Evolutionary conservation across 2,329 filamentous ascomycete genomes (phyloP), one percentile per base, ranked within the genome.

Genomic region (Beauveria scarabaeidicola): DNA sequence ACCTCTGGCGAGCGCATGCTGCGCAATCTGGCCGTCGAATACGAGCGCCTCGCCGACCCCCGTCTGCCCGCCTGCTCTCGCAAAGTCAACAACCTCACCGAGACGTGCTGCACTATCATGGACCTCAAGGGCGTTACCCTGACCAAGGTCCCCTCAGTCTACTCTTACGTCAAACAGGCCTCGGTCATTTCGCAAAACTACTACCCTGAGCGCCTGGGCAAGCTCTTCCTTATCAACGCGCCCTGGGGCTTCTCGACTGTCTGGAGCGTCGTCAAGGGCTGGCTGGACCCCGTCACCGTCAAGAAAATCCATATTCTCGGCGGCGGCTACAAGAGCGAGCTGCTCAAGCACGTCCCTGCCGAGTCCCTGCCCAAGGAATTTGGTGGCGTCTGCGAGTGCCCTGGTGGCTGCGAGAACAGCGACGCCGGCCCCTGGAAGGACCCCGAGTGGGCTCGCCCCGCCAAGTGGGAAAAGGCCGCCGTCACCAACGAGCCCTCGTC

Each of bases 101-200:
- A 99, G 81, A 99, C 94, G 25, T 97, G 91, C 80, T 97, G 94
- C 86, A 93, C 90, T 64, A 91, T 99, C 77, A 94, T 97, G 88
- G 94, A 99, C 76, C 83, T 97, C 74, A 96, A 96, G 80, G 92
- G 92, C 63, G 92, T 99, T 25, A 90, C 90, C 61, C 77, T 97
- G 67, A 82, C 81, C 72, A 94, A 89, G 76, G 86, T 90, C 47
- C 82, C 85, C 63, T 88, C 88, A 63, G 93, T 97, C 61, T 96
- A 95, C 79, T 82, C 85, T 58, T 97, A 97, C 78, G 84, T 99
- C 66, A 85, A 85, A 69, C 84, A 88, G 72, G 91, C 91, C 50
- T 94, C 91, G 38, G 86, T 79, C 73, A 90, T 99, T 77, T 96
- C 90, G 65, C 94, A 97, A 78, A 96, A 97, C 83, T 96, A 97